These are phyloP conservation scores for Bifiguratus adelaidae DNA, from an alignment of 192 early-diverging fungal genomes.

Conservation along the genomic window DNA sequence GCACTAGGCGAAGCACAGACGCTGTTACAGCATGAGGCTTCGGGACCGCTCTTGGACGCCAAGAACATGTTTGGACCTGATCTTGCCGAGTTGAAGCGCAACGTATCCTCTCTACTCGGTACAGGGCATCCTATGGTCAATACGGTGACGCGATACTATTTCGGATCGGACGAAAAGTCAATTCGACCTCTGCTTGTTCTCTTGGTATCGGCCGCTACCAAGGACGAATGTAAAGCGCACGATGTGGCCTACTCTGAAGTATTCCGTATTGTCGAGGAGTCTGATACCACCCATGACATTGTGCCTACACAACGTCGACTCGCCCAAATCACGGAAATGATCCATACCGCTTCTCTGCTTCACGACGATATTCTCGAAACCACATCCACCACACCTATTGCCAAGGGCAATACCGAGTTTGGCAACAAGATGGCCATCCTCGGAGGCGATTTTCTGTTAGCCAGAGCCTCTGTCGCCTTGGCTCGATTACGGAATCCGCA, in stretches of 20 bases:
- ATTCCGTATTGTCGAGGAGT: conserved; percentile 45
- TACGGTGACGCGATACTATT: conserved; percentile 86
- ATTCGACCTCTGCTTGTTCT: conserved; percentile 88
- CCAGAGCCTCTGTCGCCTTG: conserved; percentile 84
- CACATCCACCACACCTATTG: conserved; percentile 62
- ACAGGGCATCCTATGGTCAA: conserved; percentile 83
- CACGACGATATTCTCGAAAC: conserved; percentile 89
- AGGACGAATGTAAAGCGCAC: conserved; percentile 42
- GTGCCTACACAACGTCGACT: conserved; percentile 83
- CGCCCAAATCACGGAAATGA: conserved; percentile 97
- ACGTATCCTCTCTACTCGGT: conserved; percentile 78
- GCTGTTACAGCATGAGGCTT: conserved; percentile 17
- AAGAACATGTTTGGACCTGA: conserved; percentile 77
- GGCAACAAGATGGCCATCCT: conserved; percentile 98
- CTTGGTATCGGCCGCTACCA: conserved; percentile 80
- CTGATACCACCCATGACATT: conserved; percentile 31
- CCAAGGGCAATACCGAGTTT: conserved; percentile 76
- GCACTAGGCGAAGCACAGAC: conserved; percentile 38
- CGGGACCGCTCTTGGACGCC: conserved; percentile 50
- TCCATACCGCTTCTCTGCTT: conserved; percentile 90
- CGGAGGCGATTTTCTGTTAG: conserved; percentile 90
- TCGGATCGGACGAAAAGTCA: conserved; percentile 78
- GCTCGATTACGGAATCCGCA: conserved; percentile 83
- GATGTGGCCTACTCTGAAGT: conserved; percentile 41
- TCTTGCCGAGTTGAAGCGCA: conserved; percentile 75